Evolutionary conservation across 768 basidiomycete species (phyloP).

Genomic region (Piloderma croceum): DNA sequence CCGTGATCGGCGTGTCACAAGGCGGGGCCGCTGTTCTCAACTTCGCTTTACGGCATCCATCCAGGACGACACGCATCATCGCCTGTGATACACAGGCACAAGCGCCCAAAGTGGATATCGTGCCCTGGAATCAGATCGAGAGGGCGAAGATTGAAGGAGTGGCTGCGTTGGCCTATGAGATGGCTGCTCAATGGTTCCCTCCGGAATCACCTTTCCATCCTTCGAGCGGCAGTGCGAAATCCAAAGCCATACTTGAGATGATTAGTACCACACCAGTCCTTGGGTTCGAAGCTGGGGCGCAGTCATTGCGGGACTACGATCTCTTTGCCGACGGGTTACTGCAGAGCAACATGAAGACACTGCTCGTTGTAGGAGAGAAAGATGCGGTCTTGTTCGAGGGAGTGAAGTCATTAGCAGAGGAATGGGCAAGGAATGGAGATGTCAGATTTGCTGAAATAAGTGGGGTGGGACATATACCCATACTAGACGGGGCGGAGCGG

Average conservation of each 20-base stretch:
- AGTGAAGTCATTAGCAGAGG: slow-evolving; percentile 27
- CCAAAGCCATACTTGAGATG: slow-evolving; percentile 27
- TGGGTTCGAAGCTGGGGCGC: slow-evolving; percentile 43
- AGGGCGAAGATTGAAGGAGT: slow-evolving; percentile 37
- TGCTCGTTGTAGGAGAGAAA: slow-evolving; percentile 50
- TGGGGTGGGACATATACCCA: slow-evolving; percentile 44
- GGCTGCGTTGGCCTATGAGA: slow-evolving; percentile 34
- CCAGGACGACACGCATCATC: slow-evolving; percentile 35
- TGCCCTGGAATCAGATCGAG: slow-evolving; percentile 44
- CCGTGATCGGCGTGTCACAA: slow-evolving; percentile 49
- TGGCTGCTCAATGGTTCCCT: slow-evolving; percentile 47
- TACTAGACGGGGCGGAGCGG: slow-evolving; percentile 43
- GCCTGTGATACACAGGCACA: slow-evolving; percentile 43
- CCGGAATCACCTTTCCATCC: slow-evolving; percentile 27
- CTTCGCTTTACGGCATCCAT: slow-evolving; percentile 34
- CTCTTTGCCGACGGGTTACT: slow-evolving; percentile 24
- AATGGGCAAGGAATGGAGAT: slow-evolving; percentile 24
- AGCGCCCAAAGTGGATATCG: slow-evolving; percentile 41
- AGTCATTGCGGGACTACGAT: slow-evolving; percentile 43
- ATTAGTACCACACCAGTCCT: slow-evolving; percentile 33
- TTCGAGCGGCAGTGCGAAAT: slow-evolving; percentile 8
- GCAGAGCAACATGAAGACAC: slow-evolving; percentile 26
- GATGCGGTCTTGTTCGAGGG: slow-evolving; percentile 40
- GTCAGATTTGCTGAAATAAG: slow-evolving; percentile 32
- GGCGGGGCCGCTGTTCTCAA: slow-evolving; percentile 48